Conservation (phyloP, 2,329 filamentous ascomycete species). For the Apiospora sp. region DNA sequence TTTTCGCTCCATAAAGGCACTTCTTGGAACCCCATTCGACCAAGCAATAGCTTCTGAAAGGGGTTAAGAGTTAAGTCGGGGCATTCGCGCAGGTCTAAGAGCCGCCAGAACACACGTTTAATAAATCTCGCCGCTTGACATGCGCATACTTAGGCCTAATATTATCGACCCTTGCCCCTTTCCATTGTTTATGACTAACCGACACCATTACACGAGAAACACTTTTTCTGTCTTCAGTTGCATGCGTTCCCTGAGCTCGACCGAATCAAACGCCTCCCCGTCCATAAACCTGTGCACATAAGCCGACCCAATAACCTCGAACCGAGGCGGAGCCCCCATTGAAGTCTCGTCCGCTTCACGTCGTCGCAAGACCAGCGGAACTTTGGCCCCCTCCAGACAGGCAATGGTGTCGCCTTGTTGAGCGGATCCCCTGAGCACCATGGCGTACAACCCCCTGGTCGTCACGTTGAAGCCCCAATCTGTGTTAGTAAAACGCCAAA, state of each 20-base stretch:
- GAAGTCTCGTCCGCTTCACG: neutral
- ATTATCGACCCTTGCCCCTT: no score
- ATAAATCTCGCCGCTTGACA: no score
- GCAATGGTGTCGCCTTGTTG: neutral
- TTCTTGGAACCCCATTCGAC: no score
- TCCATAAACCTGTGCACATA: neutral
- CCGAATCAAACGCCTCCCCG: neutral
- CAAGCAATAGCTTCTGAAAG: no score
- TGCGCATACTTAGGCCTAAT: no score
- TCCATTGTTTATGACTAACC: no score
- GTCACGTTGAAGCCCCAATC: neutral
- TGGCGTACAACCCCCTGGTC: neutral
- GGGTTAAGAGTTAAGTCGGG: no score
- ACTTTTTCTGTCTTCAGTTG: neutral
- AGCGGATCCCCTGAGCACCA: neutral
- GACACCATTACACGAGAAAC: no score
- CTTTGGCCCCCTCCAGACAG: neutral
- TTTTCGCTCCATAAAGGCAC: no score
- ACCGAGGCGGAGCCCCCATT: neutral
- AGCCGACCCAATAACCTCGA: neutral
- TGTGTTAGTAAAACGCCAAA: neutral
- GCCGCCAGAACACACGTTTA: no score
- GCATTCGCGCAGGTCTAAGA: no score
- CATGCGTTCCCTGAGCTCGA: neutral
- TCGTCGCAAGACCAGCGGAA: neutral